A percentile compares a stretch with the other conserved stretches of the same genome.
These are phyloP conservation scores for Rhizopogon vesiculosus DNA, from an alignment of 768 basidiomycete genomes.

Conservation along the genomic window DNA sequence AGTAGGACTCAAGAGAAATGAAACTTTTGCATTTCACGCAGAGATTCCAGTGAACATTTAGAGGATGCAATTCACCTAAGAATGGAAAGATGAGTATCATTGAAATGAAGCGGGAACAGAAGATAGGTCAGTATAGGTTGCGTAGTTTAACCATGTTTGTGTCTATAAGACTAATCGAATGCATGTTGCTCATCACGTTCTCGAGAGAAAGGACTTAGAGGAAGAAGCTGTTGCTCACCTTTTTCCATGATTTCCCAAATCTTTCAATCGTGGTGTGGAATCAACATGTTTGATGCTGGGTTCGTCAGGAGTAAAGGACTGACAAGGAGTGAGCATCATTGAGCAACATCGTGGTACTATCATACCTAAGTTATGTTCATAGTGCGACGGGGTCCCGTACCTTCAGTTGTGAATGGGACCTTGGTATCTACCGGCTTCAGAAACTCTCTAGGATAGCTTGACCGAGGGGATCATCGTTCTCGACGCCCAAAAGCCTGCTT, in stretches of 20 bases:
- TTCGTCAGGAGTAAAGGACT: conserved; percentile 87
- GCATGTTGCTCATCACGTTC: conserved; percentile 53
- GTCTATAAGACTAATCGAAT: conserved; percentile 97
- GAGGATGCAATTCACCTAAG: neutral
- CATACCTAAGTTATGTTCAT: conserved; percentile 44
- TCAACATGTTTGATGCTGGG: conserved; percentile 77
- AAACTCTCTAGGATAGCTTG: no score
- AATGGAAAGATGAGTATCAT: neutral
- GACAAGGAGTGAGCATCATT: neutral
- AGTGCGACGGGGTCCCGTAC: no score
- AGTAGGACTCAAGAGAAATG: no score
- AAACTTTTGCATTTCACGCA: no score
- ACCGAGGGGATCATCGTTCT: no score
- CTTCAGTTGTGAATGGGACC: no score
- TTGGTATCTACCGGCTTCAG: no score
- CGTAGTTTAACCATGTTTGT: conserved; percentile 59
- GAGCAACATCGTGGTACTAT: neutral
- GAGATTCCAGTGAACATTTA: no score
- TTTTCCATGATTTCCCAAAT: conserved; percentile 60
- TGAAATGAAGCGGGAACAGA: neutral
- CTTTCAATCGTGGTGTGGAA: conserved; percentile 79
- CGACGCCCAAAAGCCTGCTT: no score
- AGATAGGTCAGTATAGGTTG: conserved; percentile 15
- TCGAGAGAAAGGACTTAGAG: conserved; percentile 5
- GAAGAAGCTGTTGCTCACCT: conserved; percentile 44